Evolutionary conservation across 2,329 filamentous ascomycete species (phyloP).

Genomic region (Whalleya microplaca): DNA sequence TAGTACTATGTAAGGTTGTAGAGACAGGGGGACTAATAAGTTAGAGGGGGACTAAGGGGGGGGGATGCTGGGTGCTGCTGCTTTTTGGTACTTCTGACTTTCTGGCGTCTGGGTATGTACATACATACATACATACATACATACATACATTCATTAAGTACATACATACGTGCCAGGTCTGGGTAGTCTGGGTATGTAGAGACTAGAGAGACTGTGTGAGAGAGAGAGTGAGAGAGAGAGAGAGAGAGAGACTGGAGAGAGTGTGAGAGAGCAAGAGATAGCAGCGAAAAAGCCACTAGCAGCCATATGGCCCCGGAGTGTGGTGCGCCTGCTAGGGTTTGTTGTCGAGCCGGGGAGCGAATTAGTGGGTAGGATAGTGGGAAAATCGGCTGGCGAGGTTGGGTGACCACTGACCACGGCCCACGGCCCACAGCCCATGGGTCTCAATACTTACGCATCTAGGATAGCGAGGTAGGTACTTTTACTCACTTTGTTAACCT

Average conservation of each 20-base stretch:
- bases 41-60: not conserved
- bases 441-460: not conserved
- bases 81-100: constrained; percentile 17
- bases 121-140: too few relatives aligned
- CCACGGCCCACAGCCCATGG: not conserved
- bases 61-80: constrained; percentile 22
- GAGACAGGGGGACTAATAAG: constrained; percentile 5
- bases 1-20: constrained; percentile 16
- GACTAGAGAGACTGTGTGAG: too few relatives aligned
- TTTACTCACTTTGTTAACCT: too few relatives aligned
- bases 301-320: constrained; percentile 28
- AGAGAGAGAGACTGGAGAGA: constrained; percentile 4
- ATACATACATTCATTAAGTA: too few relatives aligned
- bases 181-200: too few relatives aligned
- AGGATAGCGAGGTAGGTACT: not conserved
- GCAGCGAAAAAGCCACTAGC: constrained; percentile 27
- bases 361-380: constrained; percentile 26
- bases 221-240: not conserved
- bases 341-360: constrained; percentile 29
- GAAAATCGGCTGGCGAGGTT: constrained; percentile 26
- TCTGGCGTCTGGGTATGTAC: too few relatives aligned
- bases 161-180: too few relatives aligned
- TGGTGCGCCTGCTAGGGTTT: constrained; percentile 30
- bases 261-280: constrained; percentile 21
- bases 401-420: constrained; percentile 1